A percentile compares a stretch with the other conserved stretches of the same genome.
Evolutionary conservation across 352 stramenopile genomes (phyloP).

Genomic region (Globisporangium spiculum): DNA sequence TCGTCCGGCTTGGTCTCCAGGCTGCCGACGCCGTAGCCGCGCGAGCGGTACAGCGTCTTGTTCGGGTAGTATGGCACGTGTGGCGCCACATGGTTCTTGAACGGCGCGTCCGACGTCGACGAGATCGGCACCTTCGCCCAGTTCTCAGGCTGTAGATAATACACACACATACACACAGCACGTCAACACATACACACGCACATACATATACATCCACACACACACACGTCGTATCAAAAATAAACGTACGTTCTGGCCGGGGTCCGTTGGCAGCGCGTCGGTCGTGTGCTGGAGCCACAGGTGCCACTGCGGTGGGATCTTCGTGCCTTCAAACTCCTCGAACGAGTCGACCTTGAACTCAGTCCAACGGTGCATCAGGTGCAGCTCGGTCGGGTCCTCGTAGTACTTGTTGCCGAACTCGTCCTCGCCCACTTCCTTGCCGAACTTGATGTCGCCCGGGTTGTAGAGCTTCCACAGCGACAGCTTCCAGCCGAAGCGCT

Average conservation of each 20-base stretch:
- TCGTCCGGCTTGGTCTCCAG: slow-evolving; percentile 56
- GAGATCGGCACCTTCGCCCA: slow-evolving; percentile 67
- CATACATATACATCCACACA: not conserved
- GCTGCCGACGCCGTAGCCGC: slow-evolving; percentile 77
- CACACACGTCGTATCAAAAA: not conserved
- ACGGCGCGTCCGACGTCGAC: slow-evolving; percentile 61
- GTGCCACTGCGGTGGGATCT: slow-evolving; percentile 82
- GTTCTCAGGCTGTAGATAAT: slow-evolving; percentile 41
- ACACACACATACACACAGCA: not conserved
- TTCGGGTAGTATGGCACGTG: slow-evolving; percentile 72
- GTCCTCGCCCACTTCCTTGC: slow-evolving; percentile 74
- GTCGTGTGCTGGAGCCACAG: slow-evolving; percentile 83
- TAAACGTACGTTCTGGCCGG: slow-evolving; percentile 56
- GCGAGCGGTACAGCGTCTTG: slow-evolving; percentile 73
- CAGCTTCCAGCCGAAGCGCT: slow-evolving; percentile 78
- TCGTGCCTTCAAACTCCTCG: slow-evolving; percentile 74
- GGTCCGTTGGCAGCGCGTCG: slow-evolving; percentile 57
- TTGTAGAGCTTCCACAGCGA: slow-evolving; percentile 89
- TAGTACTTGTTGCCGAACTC: slow-evolving; percentile 88
- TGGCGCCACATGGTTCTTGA: slow-evolving; percentile 59
- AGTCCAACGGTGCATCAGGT: slow-evolving; percentile 79
- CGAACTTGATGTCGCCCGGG: slow-evolving; percentile 86
- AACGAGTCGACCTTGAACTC: slow-evolving; percentile 80
- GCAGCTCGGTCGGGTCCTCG: slow-evolving; percentile 76
- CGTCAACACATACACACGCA: not conserved